phyloP scores from a whole-genome alignment of 306 rosid genomes.

The Cucurbita moschata region DNA sequence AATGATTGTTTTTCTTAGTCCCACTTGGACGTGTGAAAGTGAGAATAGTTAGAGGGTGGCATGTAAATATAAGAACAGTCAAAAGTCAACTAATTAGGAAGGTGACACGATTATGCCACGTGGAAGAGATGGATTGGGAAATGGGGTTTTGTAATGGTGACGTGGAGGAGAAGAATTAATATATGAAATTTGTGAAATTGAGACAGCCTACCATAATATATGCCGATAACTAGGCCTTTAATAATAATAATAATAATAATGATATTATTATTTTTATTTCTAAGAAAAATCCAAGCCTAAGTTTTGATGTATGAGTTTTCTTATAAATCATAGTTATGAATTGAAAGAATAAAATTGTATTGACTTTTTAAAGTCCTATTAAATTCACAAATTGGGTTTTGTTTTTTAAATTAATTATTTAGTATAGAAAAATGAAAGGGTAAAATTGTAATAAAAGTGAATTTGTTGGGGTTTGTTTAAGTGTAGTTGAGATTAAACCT shows the following conservation, averaged over 20 bases:
- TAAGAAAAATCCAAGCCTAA: neutral
- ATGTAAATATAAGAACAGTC: neutral
- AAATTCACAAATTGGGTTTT: neutral
- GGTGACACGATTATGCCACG: neutral
- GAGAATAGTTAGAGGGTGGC: neutral
- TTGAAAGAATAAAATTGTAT: neutral
- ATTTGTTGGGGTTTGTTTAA: neutral
- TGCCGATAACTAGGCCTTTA: neutral
- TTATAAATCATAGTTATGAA: neutral
- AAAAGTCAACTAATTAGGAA: slow-evolving; percentile 1
- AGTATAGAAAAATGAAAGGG: neutral
- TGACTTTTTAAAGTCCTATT: neutral
- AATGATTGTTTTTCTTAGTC: too few relatives aligned
- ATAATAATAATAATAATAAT: neutral
- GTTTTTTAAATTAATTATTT: neutral
- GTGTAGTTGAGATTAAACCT: neutral
- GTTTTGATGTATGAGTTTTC: neutral
- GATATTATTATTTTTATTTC: neutral
- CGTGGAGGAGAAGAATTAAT: neutral
- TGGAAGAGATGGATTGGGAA: neutral
- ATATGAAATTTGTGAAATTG: neutral
- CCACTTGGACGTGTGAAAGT: neutral
- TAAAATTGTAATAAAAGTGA: neutral
- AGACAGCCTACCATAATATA: neutral
- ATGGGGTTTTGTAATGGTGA: neutral